phyloP scores from a whole-genome alignment of 2,329 filamentous ascomycete species.

The Onygenales sp. region DNA sequence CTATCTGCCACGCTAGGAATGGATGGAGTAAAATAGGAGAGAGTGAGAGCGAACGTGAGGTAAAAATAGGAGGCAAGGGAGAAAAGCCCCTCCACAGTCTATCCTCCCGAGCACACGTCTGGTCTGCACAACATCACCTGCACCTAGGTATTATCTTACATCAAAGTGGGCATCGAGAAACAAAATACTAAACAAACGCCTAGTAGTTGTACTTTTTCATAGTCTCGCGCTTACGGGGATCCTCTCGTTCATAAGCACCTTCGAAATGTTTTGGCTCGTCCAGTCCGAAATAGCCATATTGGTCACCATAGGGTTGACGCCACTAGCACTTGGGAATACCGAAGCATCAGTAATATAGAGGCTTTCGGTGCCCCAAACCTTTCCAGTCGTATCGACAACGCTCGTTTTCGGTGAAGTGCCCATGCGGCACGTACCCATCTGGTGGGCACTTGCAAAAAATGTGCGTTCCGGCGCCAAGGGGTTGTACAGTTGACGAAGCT shows the following conservation, averaged over 20 bases:
- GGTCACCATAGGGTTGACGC: slow-evolving; percentile 44
- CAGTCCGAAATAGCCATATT: slow-evolving; percentile 43
- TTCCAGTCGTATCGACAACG: slow-evolving; percentile 36
- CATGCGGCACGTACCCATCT: slow-evolving; percentile 45
- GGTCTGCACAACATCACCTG: not conserved
- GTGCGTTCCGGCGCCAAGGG: slow-evolving; percentile 34
- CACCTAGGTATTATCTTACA: not conserved
- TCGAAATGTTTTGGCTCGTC: slow-evolving; percentile 32
- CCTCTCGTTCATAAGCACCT: slow-evolving; percentile 16
- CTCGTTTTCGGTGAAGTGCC: slow-evolving; percentile 29
- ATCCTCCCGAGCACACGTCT: too few species aligned
- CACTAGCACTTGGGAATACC: slow-evolving; percentile 42
- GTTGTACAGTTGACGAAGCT: slow-evolving; percentile 38
- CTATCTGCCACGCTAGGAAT: not conserved
- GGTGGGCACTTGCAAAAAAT: slow-evolving; percentile 38
- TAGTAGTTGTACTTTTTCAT: not conserved
- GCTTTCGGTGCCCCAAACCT: slow-evolving; percentile 38
- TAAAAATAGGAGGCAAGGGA: not conserved
- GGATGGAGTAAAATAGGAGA: not conserved
- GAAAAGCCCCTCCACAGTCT: too few species aligned
- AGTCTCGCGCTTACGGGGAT: slow-evolving; percentile 18
- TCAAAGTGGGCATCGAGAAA: not conserved
- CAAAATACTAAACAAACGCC: too few species aligned
- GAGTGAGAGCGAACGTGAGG: not conserved
- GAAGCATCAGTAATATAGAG: slow-evolving; percentile 42